Conservation (phyloP, 2,329 filamentous ascomycete genomes). For the Nemania sp. region DNA sequence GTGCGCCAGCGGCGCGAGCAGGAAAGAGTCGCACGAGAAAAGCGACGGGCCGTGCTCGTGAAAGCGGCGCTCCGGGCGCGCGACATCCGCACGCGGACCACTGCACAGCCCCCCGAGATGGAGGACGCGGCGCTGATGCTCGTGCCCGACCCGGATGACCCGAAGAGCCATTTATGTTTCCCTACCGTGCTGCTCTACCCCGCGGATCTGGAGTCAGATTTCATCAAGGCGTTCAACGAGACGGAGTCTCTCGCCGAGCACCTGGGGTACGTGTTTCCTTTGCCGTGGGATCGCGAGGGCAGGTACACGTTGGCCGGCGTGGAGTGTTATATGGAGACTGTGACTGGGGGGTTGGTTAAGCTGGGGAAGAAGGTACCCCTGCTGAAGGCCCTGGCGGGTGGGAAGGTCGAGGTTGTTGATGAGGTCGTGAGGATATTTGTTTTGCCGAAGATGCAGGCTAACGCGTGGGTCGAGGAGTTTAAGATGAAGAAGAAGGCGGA, state of each 20-base stretch:
- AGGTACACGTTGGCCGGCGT: slow-evolving; percentile 55
- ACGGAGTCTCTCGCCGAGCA: slow-evolving; percentile 75
- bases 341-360: slow-evolving; percentile 78
- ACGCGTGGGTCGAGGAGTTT: slow-evolving; percentile 80
- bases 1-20: slow-evolving; percentile 59
- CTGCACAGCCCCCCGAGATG: slow-evolving; percentile 77
- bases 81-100: slow-evolving; percentile 69
- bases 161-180: slow-evolving; percentile 71
- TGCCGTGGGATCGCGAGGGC: slow-evolving; percentile 76
- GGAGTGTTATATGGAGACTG: slow-evolving; percentile 89
- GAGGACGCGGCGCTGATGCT: slow-evolving; percentile 78
- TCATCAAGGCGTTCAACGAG: slow-evolving; percentile 86
- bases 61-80: slow-evolving; percentile 68
- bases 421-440: slow-evolving; percentile 82
- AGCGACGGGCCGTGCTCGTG: slow-evolving; percentile 63
- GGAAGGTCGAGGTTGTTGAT: slow-evolving; percentile 86
- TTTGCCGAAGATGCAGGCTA: slow-evolving; percentile 70
- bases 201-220: slow-evolving; percentile 78
- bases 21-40: slow-evolving; percentile 57
- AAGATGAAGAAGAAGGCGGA: slow-evolving; percentile 71
- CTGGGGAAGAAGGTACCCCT: slow-evolving; percentile 83
- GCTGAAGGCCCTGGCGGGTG: slow-evolving; percentile 72
- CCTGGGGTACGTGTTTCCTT: slow-evolving; percentile 80
- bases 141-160: slow-evolving; percentile 71
- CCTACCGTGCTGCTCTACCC: slow-evolving; percentile 87